Evolutionary conservation across 257 asterid genomes (phyloP), one percentile per base, ranked within the genome.

Genomic region (Jacaranda mimosifolia): DNA sequence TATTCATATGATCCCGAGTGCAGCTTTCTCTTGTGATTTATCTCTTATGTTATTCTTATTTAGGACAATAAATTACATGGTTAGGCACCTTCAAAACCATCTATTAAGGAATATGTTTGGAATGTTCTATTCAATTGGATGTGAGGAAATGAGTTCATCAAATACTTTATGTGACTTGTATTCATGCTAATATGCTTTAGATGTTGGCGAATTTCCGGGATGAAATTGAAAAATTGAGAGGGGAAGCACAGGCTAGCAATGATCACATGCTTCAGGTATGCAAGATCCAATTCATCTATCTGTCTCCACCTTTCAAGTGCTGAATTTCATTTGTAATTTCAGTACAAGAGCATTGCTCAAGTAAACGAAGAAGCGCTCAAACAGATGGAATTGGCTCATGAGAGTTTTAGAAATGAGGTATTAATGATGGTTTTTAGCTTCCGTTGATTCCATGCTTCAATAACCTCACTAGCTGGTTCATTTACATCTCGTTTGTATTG

Each of bases 311-410:
- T 58, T 53, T 76, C 73, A 39, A 77, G 66, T 62, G 69, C 83
- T 89, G 76, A 86, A 13, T 76, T 76, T 75, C 26, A 19, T 45
- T 67, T 81, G 43, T 66, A 40, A 55, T 81, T 72, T 81, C 94
- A 95, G 96, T 95, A 93, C 82, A 95, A 95, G 87, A 86, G 89
- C 85, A 90, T 95, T 26, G 97, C 99, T 72, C 87, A 89, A 85
- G 92, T 86, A 38, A 95, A 88, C 73, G 99, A 95, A 88, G 90
- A 85, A 32, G 98, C 98, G 36, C 87, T 93, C 72, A 90, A 85
- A 77, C 90, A 91, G 78, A 84, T 91, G 86, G 99, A 91, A 81
- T 73, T 51, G 46, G 84, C 87, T 58, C 83, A 86, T 56, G 97
- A 91, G 88, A 89, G 83, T 78, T 81, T 83, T 4, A 89, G 73